A percentile compares a stretch with the other conserved stretches of the same genome.
phyloP scores from a whole-genome alignment of 495 filamentous ascomycete species.

The Aspergillus conjunctus region DNA sequence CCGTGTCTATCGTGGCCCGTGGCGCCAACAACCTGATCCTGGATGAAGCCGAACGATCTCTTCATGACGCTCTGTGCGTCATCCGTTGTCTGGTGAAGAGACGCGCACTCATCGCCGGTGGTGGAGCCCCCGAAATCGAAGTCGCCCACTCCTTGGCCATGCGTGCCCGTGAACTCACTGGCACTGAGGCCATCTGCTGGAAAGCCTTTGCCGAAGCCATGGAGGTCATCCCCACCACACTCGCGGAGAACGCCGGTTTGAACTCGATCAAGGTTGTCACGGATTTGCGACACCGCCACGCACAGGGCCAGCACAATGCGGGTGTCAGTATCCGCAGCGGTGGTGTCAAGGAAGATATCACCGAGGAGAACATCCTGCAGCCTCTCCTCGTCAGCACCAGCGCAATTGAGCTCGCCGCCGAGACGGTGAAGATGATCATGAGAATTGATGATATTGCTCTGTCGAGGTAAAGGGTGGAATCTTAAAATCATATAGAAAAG shows the following conservation, averaged over 20 bases:
- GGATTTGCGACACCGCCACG: conserved; percentile 89
- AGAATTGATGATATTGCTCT: conserved; percentile 93
- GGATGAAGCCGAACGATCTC: conserved; percentile 92
- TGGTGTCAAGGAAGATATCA: conserved; percentile 91
- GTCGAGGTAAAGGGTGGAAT: conserved; percentile 48
- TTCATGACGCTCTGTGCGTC: conserved; percentile 97
- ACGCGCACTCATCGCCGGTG: conserved; percentile 94
- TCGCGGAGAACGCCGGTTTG: conserved; percentile 95
- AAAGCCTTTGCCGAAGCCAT: conserved; percentile 97
- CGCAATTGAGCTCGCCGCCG: conserved; percentile 92
- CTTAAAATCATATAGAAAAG: conserved; percentile 22
- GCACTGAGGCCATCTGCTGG: conserved; percentile 97
- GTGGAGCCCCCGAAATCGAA: conserved; percentile 94
- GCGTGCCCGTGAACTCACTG: conserved; percentile 77
- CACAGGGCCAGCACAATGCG: conserved; percentile 90
- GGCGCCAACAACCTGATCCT: conserved; percentile 94
- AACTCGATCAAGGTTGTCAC: conserved; percentile 99
- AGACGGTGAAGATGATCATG: conserved; percentile 99
- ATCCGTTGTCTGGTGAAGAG: conserved; percentile 98
- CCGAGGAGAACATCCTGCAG: conserved; percentile 96
- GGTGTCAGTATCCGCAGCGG: conserved; percentile 97
- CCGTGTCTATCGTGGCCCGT: conserved; percentile 89
- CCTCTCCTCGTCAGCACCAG: conserved; percentile 95
- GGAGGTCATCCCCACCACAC: conserved; percentile 94
- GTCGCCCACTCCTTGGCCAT: conserved; percentile 80